A percentile compares a stretch with the other conserved stretches of the same genome.
These are phyloP conservation scores for Entomortierella chlamydospora DNA, from an alignment of 192 early-diverging fungal species.

Conservation along the genomic window DNA sequence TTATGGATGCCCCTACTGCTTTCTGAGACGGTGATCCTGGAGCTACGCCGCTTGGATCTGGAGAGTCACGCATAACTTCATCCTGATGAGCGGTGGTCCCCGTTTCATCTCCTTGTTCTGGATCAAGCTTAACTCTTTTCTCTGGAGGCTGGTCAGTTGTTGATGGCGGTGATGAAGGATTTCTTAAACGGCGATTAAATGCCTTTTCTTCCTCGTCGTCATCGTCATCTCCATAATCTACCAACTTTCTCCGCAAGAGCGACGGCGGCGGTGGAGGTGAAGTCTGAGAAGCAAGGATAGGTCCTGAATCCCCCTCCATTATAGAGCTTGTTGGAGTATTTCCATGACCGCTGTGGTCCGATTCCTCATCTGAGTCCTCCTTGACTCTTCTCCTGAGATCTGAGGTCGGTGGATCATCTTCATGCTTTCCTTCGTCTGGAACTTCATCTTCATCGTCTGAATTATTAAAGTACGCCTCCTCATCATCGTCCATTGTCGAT, in stretches of 20 bases:
- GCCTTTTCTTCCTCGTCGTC: conserved; percentile 32
- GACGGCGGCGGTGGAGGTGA: conserved; percentile 18
- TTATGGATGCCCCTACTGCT: neutral
- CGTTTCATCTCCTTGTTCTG: conserved; percentile 2
- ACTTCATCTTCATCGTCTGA: conserved; percentile 70
- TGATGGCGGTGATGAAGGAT: neutral
- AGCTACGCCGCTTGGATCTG: neutral
- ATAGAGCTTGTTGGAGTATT: neutral
- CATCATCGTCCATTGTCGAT: conserved; percentile 72
- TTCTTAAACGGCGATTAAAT: conserved; percentile 15
- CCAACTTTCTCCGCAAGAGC: conserved; percentile 29
- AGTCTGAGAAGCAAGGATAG: conserved; percentile 30
- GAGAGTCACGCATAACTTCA: conserved; percentile 6
- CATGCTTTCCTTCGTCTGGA: conserved; percentile 41
- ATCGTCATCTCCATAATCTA: conserved; percentile 46
- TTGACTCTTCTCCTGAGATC: conserved; percentile 40
- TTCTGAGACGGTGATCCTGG: neutral
- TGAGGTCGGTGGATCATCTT: conserved; percentile 39
- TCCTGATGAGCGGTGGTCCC: neutral
- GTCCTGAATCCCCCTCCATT: conserved; percentile 25
- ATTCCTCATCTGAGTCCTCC: conserved; percentile 14
- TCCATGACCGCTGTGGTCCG: conserved; percentile 3
- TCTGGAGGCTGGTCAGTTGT: conserved; percentile 18
- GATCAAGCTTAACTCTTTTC: conserved; percentile 33
- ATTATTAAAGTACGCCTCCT: conserved; percentile 87